Conservation (phyloP, 176 grass and related monocot genomes). For the Secale cereale region DNA sequence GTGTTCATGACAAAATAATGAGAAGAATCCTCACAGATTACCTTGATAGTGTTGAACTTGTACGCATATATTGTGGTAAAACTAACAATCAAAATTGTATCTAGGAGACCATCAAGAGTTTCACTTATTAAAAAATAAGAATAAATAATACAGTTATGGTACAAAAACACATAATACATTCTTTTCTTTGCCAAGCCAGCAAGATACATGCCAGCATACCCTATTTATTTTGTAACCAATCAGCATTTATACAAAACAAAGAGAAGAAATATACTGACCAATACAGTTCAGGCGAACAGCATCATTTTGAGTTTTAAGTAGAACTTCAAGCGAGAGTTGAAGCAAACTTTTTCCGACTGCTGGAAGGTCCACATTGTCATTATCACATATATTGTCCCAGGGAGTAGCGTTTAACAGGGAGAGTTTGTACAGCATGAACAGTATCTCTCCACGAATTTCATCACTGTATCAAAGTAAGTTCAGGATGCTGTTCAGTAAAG, state of each 20-base stretch:
- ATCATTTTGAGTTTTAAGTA: slow-evolving; percentile 90
- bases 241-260: background rate
- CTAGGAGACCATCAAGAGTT: background rate
- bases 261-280: slow-evolving; percentile 51
- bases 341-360: slow-evolving; percentile 47
- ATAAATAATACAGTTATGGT: background rate
- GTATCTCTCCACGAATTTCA: slow-evolving; percentile 84
- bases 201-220: background rate
- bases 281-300: slow-evolving; percentile 84
- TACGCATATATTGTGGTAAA: background rate
- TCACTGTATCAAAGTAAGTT: slow-evolving; percentile 60
- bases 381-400: slow-evolving; percentile 54
- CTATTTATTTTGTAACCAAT: background rate
- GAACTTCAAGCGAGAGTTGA: slow-evolving; percentile 65
- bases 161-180: background rate
- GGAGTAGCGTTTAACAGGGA: slow-evolving; percentile 60
- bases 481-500: slow-evolving; percentile 15
- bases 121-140: background rate
- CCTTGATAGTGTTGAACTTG: background rate
- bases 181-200: background rate
- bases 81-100: slow-evolving; percentile 17
- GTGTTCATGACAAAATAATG: background rate
- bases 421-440: slow-evolving; percentile 86
- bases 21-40: background rate
- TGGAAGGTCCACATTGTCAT: slow-evolving; percentile 33